phyloP scores from a whole-genome alignment of 768 basidiomycete genomes.

The Porphyrellus cyaneotinctus region DNA sequence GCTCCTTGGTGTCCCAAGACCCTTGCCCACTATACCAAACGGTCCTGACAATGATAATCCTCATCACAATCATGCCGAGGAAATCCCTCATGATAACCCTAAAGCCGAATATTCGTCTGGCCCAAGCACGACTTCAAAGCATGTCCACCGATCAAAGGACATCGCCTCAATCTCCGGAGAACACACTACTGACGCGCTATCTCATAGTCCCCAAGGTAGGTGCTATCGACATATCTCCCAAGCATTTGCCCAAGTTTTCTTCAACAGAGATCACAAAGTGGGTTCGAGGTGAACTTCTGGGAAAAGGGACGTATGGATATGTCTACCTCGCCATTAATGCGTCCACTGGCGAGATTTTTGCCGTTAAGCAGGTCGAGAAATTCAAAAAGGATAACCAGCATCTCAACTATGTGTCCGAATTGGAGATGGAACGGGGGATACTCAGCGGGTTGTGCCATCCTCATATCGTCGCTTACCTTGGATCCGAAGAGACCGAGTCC shows the following conservation, averaged over 20 bases:
- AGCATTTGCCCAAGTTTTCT: not conserved
- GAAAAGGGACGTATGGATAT: constrained; percentile 89
- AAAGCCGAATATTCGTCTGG: not conserved
- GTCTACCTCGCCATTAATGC: constrained; percentile 95
- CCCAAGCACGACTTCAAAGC: not conserved
- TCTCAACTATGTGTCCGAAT: constrained; percentile 76
- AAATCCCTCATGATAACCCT: not conserved
- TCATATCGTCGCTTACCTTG: constrained; percentile 92
- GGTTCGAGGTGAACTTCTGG: constrained; percentile 93
- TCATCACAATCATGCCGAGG: not conserved
- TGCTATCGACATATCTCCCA: constrained; percentile 13
- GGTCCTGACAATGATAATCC: not conserved
- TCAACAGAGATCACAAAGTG: constrained; percentile 80
- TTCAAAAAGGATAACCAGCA: constrained; percentile 83
- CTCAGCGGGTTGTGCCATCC: constrained; percentile 92
- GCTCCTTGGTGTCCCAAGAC: not conserved
- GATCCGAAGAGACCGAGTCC: constrained; percentile 78
- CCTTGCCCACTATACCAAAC: not conserved
- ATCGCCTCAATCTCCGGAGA: not conserved
- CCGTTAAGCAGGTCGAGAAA: constrained; percentile 95
- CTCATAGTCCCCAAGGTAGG: constrained; percentile 55
- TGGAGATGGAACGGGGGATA: constrained; percentile 89
- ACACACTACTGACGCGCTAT: too few species aligned
- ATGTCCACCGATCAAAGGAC: not conserved
- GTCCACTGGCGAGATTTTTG: constrained; percentile 94